Evolutionary conservation across 2,329 filamentous ascomycete species (phyloP).

Genomic region (Sordariomycetes sp.): DNA sequence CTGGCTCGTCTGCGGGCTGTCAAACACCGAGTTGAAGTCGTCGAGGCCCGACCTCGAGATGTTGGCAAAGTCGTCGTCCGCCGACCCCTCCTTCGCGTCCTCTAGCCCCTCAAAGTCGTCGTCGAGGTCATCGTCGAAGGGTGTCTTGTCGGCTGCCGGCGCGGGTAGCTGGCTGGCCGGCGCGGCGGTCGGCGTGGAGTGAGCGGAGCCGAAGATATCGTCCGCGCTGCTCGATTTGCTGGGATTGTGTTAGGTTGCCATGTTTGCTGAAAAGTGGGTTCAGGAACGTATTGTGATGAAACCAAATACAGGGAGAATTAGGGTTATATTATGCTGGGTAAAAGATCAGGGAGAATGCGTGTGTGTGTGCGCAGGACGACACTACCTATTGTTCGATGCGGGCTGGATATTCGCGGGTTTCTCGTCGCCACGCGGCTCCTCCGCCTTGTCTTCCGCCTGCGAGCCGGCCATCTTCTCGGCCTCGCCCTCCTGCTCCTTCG

Average conservation of each 20-base stretch:
- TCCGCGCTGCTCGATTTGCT: not conserved
- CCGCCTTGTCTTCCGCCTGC: not conserved
- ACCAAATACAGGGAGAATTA: not conserved
- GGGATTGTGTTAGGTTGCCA: not conserved
- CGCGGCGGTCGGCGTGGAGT: constrained; percentile 11
- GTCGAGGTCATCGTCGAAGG: constrained; percentile 59
- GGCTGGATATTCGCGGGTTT: not conserved
- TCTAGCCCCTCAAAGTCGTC: constrained; percentile 72
- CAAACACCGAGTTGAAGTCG: constrained; percentile 73
- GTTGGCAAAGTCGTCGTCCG: constrained; percentile 68
- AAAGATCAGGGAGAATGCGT: too few relatives aligned
- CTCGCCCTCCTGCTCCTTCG: constrained; percentile 14
- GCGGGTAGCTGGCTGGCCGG: constrained; percentile 11
- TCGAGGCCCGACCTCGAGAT: constrained; percentile 58
- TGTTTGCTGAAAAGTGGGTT: not conserved
- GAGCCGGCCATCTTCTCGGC: constrained; percentile 8
- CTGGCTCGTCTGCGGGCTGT: constrained; percentile 48
- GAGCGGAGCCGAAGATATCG: constrained; percentile 4
- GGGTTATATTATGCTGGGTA: not conserved
- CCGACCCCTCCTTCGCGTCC: constrained; percentile 69
- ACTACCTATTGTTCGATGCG: not conserved
- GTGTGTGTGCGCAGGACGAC: not conserved
- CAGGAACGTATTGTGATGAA: not conserved
- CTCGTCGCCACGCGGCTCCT: not conserved
- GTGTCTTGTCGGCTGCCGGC: constrained; percentile 25